Percentiles rank a stretch among this genome's conserved stretches.
Conservation (phyloP, 345 rosid genomes). For the Raphanus raphanistrum region DNA sequence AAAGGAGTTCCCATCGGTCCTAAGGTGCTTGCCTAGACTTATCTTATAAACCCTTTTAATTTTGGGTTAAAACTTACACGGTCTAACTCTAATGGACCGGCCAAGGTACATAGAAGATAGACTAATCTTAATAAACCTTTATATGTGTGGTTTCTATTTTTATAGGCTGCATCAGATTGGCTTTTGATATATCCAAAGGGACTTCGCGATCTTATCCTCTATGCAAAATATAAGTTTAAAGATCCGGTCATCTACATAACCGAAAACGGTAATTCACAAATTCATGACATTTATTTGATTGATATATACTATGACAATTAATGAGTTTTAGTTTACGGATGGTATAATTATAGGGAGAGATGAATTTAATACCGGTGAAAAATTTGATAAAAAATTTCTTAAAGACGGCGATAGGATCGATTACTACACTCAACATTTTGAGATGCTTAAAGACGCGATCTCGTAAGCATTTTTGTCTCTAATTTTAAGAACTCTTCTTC, state of each 20-base stretch:
- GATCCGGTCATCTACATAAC: constrained; percentile 53
- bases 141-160: background rate
- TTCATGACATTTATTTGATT: background rate
- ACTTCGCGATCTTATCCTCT: constrained; percentile 42
- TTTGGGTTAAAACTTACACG: background rate
- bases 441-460: background rate
- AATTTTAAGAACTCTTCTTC: background rate
- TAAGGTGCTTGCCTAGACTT: background rate
- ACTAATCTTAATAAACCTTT: background rate
- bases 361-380: constrained; percentile 17
- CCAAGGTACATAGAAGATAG: background rate
- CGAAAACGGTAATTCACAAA: constrained; percentile 52
- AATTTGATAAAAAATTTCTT: background rate
- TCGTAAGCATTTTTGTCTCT: background rate
- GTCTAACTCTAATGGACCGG: background rate
- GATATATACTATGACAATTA: background rate
- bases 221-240: constrained; percentile 48
- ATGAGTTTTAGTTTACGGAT: background rate
- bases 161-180: constrained; percentile 53
- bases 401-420: background rate
- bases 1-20: background rate
- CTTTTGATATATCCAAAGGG: constrained; percentile 60
- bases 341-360: constrained; percentile 35
- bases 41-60: background rate
- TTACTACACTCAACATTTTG: background rate